Conservation (phyloP, 768 basidiomycete species). For the Auriscalpium orientale region DNA sequence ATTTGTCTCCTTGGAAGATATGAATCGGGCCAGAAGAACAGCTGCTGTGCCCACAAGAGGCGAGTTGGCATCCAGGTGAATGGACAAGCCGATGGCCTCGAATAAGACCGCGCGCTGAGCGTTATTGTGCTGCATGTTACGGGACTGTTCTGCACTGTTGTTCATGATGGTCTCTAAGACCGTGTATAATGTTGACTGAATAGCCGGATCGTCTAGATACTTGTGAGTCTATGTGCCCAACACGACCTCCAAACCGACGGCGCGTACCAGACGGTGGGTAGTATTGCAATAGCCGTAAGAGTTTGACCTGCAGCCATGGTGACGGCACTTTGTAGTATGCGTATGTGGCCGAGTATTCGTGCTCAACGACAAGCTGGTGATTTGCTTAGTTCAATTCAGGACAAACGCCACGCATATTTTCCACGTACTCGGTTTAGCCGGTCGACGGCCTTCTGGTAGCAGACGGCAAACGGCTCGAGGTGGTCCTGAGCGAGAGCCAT, state of each 20-base stretch:
- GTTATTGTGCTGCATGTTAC: constrained; percentile 97
- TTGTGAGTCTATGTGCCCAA: not conserved
- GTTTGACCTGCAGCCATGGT: constrained; percentile 96
- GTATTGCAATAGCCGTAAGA: constrained; percentile 87
- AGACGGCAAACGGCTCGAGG: constrained; percentile 83
- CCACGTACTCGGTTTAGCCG: constrained; percentile 67
- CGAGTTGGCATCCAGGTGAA: constrained; percentile 90
- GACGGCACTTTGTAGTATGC: constrained; percentile 97
- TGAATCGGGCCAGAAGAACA: constrained; percentile 88
- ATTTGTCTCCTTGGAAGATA: constrained; percentile 97
- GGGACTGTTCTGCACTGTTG: constrained; percentile 81
- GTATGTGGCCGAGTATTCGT: constrained; percentile 83
- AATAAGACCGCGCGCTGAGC: constrained; percentile 98
- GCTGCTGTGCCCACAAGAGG: constrained; percentile 84
- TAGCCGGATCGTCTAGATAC: constrained; percentile 71
- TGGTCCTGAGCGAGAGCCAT: constrained; percentile 94
- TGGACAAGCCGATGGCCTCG: constrained; percentile 93
- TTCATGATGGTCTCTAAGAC: constrained; percentile 88
- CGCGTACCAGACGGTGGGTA: constrained; percentile 86
- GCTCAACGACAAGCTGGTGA: constrained; percentile 77
- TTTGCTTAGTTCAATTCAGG: not conserved
- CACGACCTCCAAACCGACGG: not conserved
- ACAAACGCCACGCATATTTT: not conserved
- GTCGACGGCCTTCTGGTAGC: constrained; percentile 92
- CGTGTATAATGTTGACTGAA: constrained; percentile 68